Evolutionary conservation across 1,284 basidiomycete genomes (phyloP).

Genomic region (Sanghuangporus baumii): DNA sequence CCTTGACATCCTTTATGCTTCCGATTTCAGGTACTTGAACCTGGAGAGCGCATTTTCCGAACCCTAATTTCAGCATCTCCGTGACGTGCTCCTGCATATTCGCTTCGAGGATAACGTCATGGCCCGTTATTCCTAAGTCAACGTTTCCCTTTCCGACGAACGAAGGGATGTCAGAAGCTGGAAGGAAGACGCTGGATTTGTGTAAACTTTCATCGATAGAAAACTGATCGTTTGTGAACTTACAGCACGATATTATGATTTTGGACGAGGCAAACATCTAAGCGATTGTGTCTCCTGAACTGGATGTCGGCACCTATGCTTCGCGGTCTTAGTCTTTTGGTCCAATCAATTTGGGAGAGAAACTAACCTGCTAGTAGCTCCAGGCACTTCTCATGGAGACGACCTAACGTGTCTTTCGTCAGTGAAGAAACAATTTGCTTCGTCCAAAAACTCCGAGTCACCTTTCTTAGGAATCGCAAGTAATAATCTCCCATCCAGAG

Average conservation of each 20-base stretch:
- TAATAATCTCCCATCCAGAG: conserved; percentile 68
- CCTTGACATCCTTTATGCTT: conserved; percentile 65
- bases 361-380: conserved; percentile 72
- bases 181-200: conserved; percentile 86
- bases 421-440: not conserved
- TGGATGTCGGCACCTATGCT: conserved; percentile 88
- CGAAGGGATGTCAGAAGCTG: conserved; percentile 95
- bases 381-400: conserved; percentile 91
- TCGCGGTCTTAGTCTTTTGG: conserved; percentile 3
- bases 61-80: conserved; percentile 82
- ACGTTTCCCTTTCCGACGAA: conserved; percentile 98
- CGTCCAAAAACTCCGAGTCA: conserved; percentile 24
- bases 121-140: conserved; percentile 90
- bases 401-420: conserved; percentile 42
- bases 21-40: conserved; percentile 89
- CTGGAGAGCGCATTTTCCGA: conserved; percentile 92
- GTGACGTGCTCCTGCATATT: conserved; percentile 73
- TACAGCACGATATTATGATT: conserved; percentile 94
- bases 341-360: conserved; percentile 3
- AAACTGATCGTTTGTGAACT: conserved; percentile 22
- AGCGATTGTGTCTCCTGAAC: conserved; percentile 83
- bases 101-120: conserved; percentile 95
- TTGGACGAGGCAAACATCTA: conserved; percentile 89
- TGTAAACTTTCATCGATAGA: conserved; percentile 12
- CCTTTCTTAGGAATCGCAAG: conserved; percentile 99